Percentiles rank a stretch among this genome's conserved stretches.
Conservation (phyloP, 208 protist genomes). For the Novymonas esmeraldas region DNA sequence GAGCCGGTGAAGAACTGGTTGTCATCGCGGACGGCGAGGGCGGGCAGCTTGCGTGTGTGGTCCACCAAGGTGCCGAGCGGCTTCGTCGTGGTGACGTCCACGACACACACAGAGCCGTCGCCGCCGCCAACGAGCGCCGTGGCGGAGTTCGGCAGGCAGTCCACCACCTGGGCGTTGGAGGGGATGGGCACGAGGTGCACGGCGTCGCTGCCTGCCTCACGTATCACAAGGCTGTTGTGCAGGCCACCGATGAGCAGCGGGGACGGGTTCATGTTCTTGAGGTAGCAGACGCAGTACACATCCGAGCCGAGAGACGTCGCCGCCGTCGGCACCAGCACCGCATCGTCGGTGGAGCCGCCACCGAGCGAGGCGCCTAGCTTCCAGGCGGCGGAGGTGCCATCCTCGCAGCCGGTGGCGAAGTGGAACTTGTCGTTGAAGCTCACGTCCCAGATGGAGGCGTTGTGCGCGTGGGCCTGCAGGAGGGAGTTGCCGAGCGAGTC, state of each 20-base stretch:
- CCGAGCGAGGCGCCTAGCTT: conserved; percentile 33
- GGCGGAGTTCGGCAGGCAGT: conserved; percentile 47
- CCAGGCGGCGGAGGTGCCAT: conserved; percentile 69
- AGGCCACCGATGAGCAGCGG: conserved; percentile 78
- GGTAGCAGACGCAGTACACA: conserved; percentile 77
- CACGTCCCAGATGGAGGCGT: conserved; percentile 80
- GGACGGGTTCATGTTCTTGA: conserved; percentile 42
- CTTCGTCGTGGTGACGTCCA: conserved; percentile 44
- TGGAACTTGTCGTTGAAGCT: conserved; percentile 68
- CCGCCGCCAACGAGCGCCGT: conserved; percentile 74
- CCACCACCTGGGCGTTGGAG: conserved; percentile 71
- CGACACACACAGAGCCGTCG: conserved; percentile 66
- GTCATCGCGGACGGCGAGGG: conserved; percentile 69
- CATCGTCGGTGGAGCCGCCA: conserved; percentile 18
- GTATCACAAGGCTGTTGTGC: conserved; percentile 71
- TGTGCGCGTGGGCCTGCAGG: conserved; percentile 80
- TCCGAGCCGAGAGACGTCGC: conserved; percentile 68
- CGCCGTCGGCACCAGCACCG: conserved; percentile 47
- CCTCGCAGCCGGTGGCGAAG: conserved; percentile 83
- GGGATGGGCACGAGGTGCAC: conserved; percentile 55
- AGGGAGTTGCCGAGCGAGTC: conserved; percentile 79
- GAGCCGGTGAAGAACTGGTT: conserved; percentile 82
- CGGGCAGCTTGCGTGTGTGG: conserved; percentile 79
- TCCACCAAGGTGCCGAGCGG: conserved; percentile 41
- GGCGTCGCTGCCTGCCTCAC: conserved; percentile 33